Base-by-base conservation (phyloP, 2,329 filamentous ascomycete genomes). In the Penicillium brevicompactum region DNA sequence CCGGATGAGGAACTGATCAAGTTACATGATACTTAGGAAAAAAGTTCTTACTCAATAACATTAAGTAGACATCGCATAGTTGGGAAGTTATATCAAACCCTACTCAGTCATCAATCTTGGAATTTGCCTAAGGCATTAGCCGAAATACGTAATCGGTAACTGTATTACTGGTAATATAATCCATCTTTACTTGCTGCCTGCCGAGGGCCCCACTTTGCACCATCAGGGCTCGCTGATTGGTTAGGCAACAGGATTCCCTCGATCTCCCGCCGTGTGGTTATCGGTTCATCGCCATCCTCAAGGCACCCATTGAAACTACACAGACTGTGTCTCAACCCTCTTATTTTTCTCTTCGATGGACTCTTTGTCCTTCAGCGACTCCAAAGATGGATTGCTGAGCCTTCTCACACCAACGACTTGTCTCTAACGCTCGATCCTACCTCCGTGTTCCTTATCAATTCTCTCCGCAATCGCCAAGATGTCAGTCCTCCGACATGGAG, bases 401-500 rank as follows among this genome's bases (percentile, higher is more conserved):
- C 11, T 43, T 27, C 30, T 44, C 42, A 46, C 48, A 48, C 24
- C 53, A 44, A 50, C 32, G 30, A 46, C 18, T 47, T 46, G 27
- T 53, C 47, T 64, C 47, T 56, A 43, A 65, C 59, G 54, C 50
- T 58, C 45, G 56, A 66, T 55, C 53, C 38, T 24, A 32, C 55
- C 42, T 46, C 38, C 40, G 27, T 51, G 41, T 38, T 49, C 53
- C 53, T 55, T 56, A 57, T 60, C 60, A 56, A 56, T 55, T 46
- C 53, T 34, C 49, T 54, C 56, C 54, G 18, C 46, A 53, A 58
- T 58, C 62, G 66, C 65, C 63, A 74, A 63, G 60, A 79, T 79
- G 77, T 78, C 77, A 61, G 74, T 78, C 58, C 71, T 79, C 57
- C 74, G 74, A 56, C 75, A 76, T 66, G 75, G 74, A 66, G 73